phyloP scores from a whole-genome alignment of 2,329 filamentous ascomycete species.

The Penicillium sp. region DNA sequence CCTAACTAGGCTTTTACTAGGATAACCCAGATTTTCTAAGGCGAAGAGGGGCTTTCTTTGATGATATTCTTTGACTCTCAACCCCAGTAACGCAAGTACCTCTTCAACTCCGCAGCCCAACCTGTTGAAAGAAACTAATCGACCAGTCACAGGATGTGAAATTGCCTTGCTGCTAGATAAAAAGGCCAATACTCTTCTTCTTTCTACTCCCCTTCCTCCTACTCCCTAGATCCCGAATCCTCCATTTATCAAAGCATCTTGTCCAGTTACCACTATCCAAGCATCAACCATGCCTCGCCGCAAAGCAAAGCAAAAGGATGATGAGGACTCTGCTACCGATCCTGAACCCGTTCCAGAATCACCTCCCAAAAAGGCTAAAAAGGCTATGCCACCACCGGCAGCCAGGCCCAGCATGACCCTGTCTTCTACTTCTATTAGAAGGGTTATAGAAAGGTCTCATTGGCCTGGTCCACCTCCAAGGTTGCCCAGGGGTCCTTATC shows the following conservation, averaged over 20 bases:
- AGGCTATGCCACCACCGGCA: too few relatives aligned
- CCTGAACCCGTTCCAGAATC: background rate
- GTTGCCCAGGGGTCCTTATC: background rate
- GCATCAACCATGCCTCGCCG: background rate
- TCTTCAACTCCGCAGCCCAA: too few relatives aligned
- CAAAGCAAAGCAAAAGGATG: background rate
- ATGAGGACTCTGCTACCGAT: background rate
- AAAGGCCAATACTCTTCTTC: background rate
- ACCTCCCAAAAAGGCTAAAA: background rate
- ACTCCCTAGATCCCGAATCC: background rate
- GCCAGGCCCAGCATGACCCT: background rate
- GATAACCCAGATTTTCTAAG: background rate
- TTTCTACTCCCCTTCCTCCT: background rate
- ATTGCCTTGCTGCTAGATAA: background rate
- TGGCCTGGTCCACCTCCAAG: background rate
- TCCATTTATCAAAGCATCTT: background rate
- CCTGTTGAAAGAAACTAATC: background rate
- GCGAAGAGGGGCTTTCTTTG: background rate
- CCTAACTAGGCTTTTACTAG: background rate
- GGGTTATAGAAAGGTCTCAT: background rate
- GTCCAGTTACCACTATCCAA: background rate
- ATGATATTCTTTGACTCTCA: background rate
- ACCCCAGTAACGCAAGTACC: background rate
- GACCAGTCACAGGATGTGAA: background rate
- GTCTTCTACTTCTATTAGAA: background rate